Conservation (phyloP, 495 filamentous ascomycete genomes). For the Recurvomyces mirabilis region DNA sequence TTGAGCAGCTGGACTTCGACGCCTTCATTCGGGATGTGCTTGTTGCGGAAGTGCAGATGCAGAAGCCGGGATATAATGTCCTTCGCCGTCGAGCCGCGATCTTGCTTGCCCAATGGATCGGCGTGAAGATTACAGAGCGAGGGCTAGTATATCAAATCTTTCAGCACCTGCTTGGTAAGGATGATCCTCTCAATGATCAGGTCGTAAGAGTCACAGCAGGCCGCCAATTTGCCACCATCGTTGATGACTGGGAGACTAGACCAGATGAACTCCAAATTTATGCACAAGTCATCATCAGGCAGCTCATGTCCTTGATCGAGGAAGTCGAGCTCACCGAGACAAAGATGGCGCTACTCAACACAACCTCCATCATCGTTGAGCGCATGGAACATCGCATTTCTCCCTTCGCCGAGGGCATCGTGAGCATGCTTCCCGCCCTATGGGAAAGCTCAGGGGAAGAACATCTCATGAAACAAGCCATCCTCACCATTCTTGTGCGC, state of each 20-base stretch:
- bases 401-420: constrained; percentile 67
- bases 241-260: constrained; percentile 76
- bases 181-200: constrained; percentile 72
- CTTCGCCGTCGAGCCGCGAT: constrained; percentile 83
- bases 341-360: constrained; percentile 75
- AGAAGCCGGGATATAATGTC: constrained; percentile 66
- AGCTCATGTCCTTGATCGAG: constrained; percentile 61
- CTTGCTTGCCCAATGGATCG: constrained; percentile 78
- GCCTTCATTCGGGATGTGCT: constrained; percentile 61
- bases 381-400: constrained; percentile 63
- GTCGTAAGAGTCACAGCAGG: constrained; percentile 88
- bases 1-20: constrained; percentile 66
- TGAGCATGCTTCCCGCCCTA: constrained; percentile 65
- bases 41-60: constrained; percentile 65
- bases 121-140: constrained; percentile 54
- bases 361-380: constrained; percentile 65
- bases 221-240: constrained; percentile 62
- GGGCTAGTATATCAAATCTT: constrained; percentile 80
- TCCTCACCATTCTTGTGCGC: constrained; percentile 70
- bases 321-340: constrained; percentile 78
- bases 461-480: constrained; percentile 81
- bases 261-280: constrained; percentile 60
- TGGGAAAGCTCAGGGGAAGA: constrained; percentile 76
- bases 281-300: constrained; percentile 53
- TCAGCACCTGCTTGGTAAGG: constrained; percentile 68